A percentile compares a stretch with the other conserved stretches of the same genome.
phyloP scores from a whole-genome alignment of 1,139 yeast species.

The Scheffersomyces quercinus region DNA sequence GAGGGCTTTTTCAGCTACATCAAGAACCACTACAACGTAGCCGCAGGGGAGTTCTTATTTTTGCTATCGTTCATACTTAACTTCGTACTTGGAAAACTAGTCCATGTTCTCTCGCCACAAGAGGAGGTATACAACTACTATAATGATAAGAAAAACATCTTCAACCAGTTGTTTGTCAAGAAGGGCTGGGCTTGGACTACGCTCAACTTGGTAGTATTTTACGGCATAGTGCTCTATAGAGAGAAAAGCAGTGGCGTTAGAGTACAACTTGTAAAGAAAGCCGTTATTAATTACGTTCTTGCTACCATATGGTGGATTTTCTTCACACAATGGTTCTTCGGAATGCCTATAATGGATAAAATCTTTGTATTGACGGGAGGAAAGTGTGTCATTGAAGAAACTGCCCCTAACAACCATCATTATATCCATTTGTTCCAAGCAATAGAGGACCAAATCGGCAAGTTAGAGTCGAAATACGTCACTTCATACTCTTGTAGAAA shows the following conservation, averaged over 20 bases:
- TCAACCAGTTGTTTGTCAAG: conserved; percentile 78
- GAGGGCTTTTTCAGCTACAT: conserved; percentile 5
- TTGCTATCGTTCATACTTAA: conserved; percentile 31
- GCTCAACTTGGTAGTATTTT: conserved; percentile 28
- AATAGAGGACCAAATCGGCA: conserved; percentile 6
- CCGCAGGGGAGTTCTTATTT: conserved; percentile 25
- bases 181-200: conserved; percentile 95
- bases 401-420: conserved; percentile 1
- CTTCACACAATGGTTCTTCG: conserved; percentile 89
- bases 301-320: conserved; percentile 79
- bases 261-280: conserved; percentile 13
- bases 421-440: conserved; percentile 14
- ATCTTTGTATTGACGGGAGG: conserved; percentile 86
- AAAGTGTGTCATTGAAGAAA: conserved; percentile 42
- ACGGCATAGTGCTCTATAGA: conserved; percentile 13
- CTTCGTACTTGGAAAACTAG: conserved; percentile 32
- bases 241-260: background rate
- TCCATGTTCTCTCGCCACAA: conserved; percentile 33
- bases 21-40: conserved; percentile 10
- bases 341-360: conserved; percentile 86
- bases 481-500: conserved; percentile 59
- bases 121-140: conserved; percentile 55
- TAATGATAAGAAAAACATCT: conserved; percentile 60
- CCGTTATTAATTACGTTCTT: conserved; percentile 39
- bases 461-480: conserved; percentile 18